Evolutionary conservation across 495 filamentous ascomycete species (phyloP).

Genomic region (Penicillium pancosmium): DNA sequence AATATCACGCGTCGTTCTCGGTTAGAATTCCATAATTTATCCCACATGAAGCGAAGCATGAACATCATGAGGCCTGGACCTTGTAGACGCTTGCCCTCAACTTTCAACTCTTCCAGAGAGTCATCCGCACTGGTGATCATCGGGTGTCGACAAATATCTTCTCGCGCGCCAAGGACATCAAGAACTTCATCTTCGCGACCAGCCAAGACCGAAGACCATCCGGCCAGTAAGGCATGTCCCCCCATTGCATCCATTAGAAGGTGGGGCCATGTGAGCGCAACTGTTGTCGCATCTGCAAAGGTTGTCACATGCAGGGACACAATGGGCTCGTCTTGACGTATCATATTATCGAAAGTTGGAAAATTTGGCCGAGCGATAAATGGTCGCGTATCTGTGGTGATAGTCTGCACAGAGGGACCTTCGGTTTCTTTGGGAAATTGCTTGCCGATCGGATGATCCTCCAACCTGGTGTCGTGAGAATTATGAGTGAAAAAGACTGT

Average conservation of each 20-base stretch:
- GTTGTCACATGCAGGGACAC: conserved; percentile 50
- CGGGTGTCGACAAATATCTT: conserved; percentile 16
- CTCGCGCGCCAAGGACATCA: conserved; percentile 18
- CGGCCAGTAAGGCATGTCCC: conserved; percentile 16
- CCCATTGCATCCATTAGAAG: conserved; percentile 51
- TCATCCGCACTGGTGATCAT: not conserved
- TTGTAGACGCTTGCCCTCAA: conserved; percentile 10
- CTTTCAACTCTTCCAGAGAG: conserved; percentile 4
- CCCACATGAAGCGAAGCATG: conserved; percentile 17
- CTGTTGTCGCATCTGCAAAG: conserved; percentile 51
- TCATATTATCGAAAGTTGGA: conserved; percentile 39
- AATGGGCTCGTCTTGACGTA: conserved; percentile 44
- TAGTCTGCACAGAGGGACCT: conserved; percentile 11
- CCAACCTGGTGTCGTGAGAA: conserved; percentile 26
- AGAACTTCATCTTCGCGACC: conserved; percentile 25
- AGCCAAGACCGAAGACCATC: conserved; percentile 23
- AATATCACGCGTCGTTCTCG: conserved; percentile 14
- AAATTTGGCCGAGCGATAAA: conserved; percentile 18
- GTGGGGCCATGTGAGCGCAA: conserved; percentile 51
- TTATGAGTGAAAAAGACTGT: conserved; percentile 38
- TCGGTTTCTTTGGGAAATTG: conserved; percentile 27
- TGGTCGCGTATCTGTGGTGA: conserved; percentile 12
- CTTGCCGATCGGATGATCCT: conserved; percentile 36
- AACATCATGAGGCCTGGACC: conserved; percentile 11
- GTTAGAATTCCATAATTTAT: conserved; percentile 10